Conservation (phyloP, 352 stramenopile genomes). For the Phytophthora pseudosyringae region DNA sequence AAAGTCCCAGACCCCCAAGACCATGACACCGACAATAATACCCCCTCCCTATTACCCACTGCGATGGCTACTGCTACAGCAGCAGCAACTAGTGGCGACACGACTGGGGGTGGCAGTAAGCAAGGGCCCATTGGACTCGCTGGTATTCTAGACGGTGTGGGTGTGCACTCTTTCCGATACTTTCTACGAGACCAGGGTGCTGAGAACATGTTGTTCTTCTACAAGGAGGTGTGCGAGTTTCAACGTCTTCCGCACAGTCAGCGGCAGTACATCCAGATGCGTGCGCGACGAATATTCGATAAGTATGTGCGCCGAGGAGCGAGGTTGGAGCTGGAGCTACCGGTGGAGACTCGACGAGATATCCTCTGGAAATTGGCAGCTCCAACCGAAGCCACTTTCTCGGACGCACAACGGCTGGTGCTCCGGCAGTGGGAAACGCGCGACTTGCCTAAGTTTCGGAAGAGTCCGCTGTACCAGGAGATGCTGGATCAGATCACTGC, state of each 20-base stretch:
- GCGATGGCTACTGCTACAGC: conserved; percentile 1
- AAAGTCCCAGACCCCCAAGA: conserved; percentile 4
- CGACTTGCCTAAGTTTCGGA: conserved; percentile 51
- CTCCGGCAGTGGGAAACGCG: conserved; percentile 61
- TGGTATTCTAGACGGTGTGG: conserved; percentile 58
- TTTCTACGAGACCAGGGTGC: conserved; percentile 58
- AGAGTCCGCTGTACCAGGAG: conserved; percentile 43
- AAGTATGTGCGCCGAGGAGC: conserved; percentile 67
- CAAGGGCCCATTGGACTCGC: conserved; percentile 24
- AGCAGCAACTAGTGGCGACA: conserved; percentile 5
- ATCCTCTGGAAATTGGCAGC: conserved; percentile 70
- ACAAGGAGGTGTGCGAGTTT: conserved; percentile 79
- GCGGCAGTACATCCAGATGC: conserved; percentile 76
- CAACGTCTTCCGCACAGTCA: conserved; percentile 71
- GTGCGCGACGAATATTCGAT: conserved; percentile 75
- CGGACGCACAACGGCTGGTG: conserved; percentile 62
- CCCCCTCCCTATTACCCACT: conserved; percentile 6
- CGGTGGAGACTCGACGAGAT: conserved; percentile 61
- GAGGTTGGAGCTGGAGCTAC: conserved; percentile 69
- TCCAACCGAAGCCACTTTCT: conserved; percentile 67
- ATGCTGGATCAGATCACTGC: conserved; percentile 44
- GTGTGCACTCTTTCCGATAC: conserved; percentile 61
- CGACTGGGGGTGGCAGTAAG: conserved; percentile 2
- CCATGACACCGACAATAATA: not conserved
- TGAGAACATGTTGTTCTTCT: conserved; percentile 71